Evolutionary conservation across 2,329 filamentous ascomycete genomes (phyloP).

Genomic region (Fusarium citri): DNA sequence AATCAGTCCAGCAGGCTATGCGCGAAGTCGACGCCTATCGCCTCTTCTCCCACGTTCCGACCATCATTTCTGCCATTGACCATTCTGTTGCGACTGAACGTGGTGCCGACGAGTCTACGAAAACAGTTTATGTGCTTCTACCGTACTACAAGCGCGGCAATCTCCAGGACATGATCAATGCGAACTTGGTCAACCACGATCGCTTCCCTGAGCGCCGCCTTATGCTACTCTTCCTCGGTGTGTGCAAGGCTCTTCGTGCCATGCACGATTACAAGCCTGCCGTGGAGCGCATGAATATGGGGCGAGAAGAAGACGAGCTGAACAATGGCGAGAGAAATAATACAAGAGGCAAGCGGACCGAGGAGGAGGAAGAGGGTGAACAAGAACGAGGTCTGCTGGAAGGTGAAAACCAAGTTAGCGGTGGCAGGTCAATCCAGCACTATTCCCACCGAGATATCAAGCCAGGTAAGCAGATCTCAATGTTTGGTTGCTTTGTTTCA

Average conservation of each 20-base stretch:
- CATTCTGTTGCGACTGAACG: constrained; percentile 83
- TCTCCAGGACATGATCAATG: constrained; percentile 97
- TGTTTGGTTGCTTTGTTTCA: neutral
- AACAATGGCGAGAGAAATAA: constrained; percentile 50
- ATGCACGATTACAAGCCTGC: constrained; percentile 86
- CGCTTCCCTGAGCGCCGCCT: constrained; percentile 87
- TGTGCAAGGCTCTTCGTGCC: constrained; percentile 85
- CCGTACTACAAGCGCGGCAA: constrained; percentile 97
- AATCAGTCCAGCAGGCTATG: constrained; percentile 93
- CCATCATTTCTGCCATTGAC: constrained; percentile 89
- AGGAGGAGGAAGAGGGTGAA: constrained; percentile 76
- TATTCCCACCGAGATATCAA: constrained; percentile 98
- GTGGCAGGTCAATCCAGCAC: constrained; percentile 72
- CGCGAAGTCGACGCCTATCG: constrained; percentile 98
- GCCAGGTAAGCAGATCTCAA: constrained; percentile 73
- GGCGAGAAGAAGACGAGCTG: constrained; percentile 54
- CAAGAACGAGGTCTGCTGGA: constrained; percentile 89
- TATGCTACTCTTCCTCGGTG: constrained; percentile 91
- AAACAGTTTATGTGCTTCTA: constrained; percentile 96
- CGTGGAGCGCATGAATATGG: constrained; percentile 66
- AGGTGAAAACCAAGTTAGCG: constrained; percentile 74
- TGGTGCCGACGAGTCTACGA: constrained; percentile 72
- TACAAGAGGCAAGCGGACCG: constrained; percentile 58
- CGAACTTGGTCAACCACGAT: constrained; percentile 95
- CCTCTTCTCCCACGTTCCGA: constrained; percentile 83